Percentiles rank a stretch among this genome's conserved stretches.
Evolutionary conservation across 202 grass and related monocot genomes (phyloP).

Genomic region (Zoysia matrella): DNA sequence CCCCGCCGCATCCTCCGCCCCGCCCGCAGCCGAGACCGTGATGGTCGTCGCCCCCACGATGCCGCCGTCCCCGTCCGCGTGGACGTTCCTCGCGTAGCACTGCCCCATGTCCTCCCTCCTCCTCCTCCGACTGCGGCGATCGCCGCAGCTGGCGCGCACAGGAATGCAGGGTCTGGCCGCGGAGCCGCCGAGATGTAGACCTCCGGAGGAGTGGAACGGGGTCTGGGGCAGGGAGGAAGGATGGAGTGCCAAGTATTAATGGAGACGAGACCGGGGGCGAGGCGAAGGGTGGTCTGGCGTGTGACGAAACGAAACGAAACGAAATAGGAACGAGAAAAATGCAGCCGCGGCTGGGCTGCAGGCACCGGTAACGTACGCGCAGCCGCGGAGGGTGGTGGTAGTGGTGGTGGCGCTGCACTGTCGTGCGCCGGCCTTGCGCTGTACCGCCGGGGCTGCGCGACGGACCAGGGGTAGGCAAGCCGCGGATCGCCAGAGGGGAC

Average conservation of each 20-base stretch:
- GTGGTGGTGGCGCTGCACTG: background rate
- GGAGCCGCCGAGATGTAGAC: constrained; percentile 48
- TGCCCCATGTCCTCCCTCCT: constrained; percentile 66
- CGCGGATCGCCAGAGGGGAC: too few relatives aligned
- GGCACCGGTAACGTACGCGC: constrained; percentile 37
- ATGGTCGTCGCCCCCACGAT: constrained; percentile 51
- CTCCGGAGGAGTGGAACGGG: background rate
- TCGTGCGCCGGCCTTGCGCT: background rate
- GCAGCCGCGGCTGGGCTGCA: constrained; percentile 16
- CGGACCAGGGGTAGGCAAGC: too few relatives aligned
- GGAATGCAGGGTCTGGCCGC: constrained; percentile 39
- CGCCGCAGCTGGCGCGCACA: constrained; percentile 38
- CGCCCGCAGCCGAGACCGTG: constrained; percentile 40
- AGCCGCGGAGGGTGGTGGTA: background rate
- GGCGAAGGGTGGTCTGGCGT: background rate
- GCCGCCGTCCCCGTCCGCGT: constrained; percentile 52
- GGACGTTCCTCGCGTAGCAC: constrained; percentile 86
- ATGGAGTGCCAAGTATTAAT: constrained; percentile 39
- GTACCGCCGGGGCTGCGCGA: background rate
- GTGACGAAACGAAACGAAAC: constrained; percentile 32
- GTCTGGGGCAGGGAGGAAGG: background rate
- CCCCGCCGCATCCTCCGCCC: background rate
- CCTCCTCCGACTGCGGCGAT: constrained; percentile 35
- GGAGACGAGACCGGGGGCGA: background rate
- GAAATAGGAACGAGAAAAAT: background rate